Evolutionary conservation across 176 grass and related monocot genomes (phyloP).

Genomic region (Dendrocalamus sinicus): DNA sequence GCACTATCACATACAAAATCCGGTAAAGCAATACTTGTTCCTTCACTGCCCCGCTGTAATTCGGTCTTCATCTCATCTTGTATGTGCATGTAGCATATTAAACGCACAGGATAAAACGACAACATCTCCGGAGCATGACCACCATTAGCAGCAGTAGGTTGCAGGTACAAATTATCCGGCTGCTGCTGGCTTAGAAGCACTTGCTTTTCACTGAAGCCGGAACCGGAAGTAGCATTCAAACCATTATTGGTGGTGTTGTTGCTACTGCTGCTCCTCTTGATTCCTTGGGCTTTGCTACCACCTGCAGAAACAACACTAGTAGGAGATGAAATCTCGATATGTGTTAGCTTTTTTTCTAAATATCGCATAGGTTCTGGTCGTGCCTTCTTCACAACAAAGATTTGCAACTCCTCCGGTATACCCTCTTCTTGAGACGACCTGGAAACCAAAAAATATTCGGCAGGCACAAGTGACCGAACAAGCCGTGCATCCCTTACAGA

Average conservation of each 20-base stretch:
- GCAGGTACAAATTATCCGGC: background rate
- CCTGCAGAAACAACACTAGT: too few relatives aligned
- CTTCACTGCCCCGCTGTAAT: too few relatives aligned
- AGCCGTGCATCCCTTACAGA: conserved; percentile 11
- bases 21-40: background rate
- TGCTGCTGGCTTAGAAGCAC: background rate
- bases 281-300: too few relatives aligned
- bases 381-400: too few relatives aligned
- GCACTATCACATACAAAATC: fast-evolving
- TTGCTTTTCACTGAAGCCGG: too few relatives aligned
- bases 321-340: too few relatives aligned
- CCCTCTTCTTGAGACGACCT: too few relatives aligned
- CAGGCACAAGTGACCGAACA: background rate
- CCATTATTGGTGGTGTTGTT: too few relatives aligned
- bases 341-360: fast-evolving
- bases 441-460: too few relatives aligned
- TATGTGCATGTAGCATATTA: conserved; percentile 4
- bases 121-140: background rate
- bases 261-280: too few relatives aligned
- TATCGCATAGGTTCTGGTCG: too few relatives aligned
- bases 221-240: too few relatives aligned
- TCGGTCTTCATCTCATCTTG: background rate
- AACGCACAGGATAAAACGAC: fast-evolving
- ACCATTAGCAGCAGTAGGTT: background rate
- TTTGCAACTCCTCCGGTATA: fast-evolving